A percentile compares a stretch with the other conserved stretches of the same genome.
phyloP scores from a whole-genome alignment of 2,329 filamentous ascomycete genomes.

The Phoma sp. region DNA sequence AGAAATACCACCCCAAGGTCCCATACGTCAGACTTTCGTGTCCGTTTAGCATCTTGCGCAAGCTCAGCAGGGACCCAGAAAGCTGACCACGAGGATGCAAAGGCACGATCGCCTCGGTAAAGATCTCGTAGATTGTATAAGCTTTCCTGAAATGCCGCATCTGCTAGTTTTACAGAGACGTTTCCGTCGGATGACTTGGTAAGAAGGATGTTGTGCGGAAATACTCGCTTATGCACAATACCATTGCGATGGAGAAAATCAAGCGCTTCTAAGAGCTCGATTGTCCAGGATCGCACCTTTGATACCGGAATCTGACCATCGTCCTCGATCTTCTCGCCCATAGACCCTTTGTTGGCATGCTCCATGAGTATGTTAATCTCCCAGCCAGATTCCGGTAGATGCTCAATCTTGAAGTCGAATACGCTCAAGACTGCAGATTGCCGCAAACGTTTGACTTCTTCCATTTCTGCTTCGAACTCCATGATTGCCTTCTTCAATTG shows the following conservation, averaged over 20 bases:
- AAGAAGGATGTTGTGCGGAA: slow-evolving; percentile 79
- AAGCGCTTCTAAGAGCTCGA: slow-evolving; percentile 86
- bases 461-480: slow-evolving; percentile 77
- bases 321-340: slow-evolving; percentile 82
- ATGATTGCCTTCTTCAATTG: slow-evolving; percentile 80
- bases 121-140: slow-evolving; percentile 68
- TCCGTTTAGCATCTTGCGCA: slow-evolving; percentile 62
- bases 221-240: slow-evolving; percentile 82
- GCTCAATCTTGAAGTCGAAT: slow-evolving; percentile 78
- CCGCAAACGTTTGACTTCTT: slow-evolving; percentile 74
- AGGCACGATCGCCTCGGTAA: slow-evolving; percentile 58
- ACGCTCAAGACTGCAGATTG: slow-evolving; percentile 82
- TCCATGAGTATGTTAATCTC: slow-evolving; percentile 78
- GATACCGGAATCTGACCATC: slow-evolving; percentile 75
- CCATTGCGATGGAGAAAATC: slow-evolving; percentile 87
- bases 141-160: slow-evolving; percentile 74
- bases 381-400: slow-evolving; percentile 64
- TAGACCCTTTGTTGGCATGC: slow-evolving; percentile 79
- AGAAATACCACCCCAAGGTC: slow-evolving; percentile 89
- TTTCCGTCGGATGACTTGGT: slow-evolving; percentile 73
- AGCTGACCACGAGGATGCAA: slow-evolving; percentile 72
- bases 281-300: slow-evolving; percentile 87
- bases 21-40: slow-evolving; percentile 90
- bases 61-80: slow-evolving; percentile 87
- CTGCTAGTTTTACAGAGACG: slow-evolving; percentile 73